Percentiles rank a stretch among this genome's conserved stretches.
These are phyloP conservation scores for Colletotrichum costaricense DNA, from an alignment of 2,329 filamentous ascomycete species.

Conservation along the genomic window DNA sequence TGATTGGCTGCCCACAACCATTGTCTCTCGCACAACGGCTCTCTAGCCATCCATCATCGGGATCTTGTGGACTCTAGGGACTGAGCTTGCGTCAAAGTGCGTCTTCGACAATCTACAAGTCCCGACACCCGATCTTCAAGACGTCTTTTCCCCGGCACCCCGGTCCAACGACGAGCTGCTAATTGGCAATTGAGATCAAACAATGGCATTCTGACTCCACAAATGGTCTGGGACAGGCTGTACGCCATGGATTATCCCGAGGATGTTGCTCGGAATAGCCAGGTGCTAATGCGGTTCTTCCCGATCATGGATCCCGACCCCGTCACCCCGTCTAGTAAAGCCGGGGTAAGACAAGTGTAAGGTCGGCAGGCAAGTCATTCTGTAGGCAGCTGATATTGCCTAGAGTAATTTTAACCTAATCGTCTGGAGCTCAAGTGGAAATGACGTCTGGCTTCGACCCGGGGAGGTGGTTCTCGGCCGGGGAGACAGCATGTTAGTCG, in stretches of 20 bases:
- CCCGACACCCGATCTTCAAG: slow-evolving; percentile 32
- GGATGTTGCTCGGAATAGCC: slow-evolving; percentile 32
- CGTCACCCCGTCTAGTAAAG: slow-evolving; percentile 31
- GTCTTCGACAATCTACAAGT: slow-evolving; percentile 31
- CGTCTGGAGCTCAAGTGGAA: slow-evolving; percentile 1
- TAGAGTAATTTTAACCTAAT: slow-evolving; percentile 9
- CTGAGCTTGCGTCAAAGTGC: slow-evolving; percentile 31
- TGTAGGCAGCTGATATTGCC: slow-evolving; percentile 1
- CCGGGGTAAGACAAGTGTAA: slow-evolving; percentile 29
- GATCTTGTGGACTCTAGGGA: slow-evolving; percentile 14
- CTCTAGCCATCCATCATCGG: slow-evolving; percentile 10
- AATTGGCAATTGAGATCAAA: slow-evolving; percentile 25
- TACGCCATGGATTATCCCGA: slow-evolving; percentile 34
- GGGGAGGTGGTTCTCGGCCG: slow-evolving; percentile 5
- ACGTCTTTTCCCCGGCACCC: slow-evolving; percentile 29
- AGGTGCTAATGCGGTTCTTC: slow-evolving; percentile 36
- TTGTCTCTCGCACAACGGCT: slow-evolving; percentile 13
- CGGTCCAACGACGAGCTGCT: slow-evolving; percentile 22
- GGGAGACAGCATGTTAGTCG: neutral
- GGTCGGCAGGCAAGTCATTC: slow-evolving; percentile 13
- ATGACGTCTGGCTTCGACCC: slow-evolving; percentile 19
- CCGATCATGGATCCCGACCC: slow-evolving; percentile 35
- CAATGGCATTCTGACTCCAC: slow-evolving; percentile 24
- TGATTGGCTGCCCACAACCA: slow-evolving; percentile 26
- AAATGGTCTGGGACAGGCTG: slow-evolving; percentile 14